Conservation (phyloP, 2,329 filamentous ascomycete species). For the Penicillium sp. region DNA sequence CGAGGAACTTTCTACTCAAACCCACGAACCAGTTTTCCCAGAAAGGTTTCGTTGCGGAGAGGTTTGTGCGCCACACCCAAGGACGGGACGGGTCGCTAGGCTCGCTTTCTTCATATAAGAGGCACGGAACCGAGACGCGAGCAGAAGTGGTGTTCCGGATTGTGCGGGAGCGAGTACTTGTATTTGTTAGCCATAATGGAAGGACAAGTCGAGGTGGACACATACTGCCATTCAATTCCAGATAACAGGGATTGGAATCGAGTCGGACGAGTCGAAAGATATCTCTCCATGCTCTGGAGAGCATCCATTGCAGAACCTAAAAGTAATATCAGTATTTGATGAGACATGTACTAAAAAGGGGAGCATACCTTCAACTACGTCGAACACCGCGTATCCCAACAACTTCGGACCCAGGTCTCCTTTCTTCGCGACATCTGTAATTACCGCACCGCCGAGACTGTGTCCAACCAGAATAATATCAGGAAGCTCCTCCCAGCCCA, state of each 20-base stretch:
- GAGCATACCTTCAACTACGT: slow-evolving; percentile 75
- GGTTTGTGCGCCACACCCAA: slow-evolving; percentile 84
- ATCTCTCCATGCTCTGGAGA: slow-evolving; percentile 88
- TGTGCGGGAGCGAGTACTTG: slow-evolving; percentile 73
- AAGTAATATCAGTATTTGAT: neutral
- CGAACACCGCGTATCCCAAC: slow-evolving; percentile 83
- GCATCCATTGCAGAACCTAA: slow-evolving; percentile 86
- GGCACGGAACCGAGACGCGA: slow-evolving; percentile 77
- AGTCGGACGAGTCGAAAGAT: slow-evolving; percentile 75
- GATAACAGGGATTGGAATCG: slow-evolving; percentile 74
- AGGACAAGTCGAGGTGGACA: slow-evolving; percentile 2
- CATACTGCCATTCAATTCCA: slow-evolving; percentile 85
- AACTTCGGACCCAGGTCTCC: slow-evolving; percentile 65
- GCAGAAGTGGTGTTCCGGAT: slow-evolving; percentile 82
- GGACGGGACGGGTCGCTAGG: slow-evolving; percentile 45
- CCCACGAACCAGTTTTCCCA: slow-evolving; percentile 95
- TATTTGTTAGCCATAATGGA: slow-evolving; percentile 1
- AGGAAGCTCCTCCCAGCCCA: slow-evolving; percentile 73
- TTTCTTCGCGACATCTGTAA: slow-evolving; percentile 74
- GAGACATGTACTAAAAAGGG: neutral
- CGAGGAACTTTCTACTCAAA: slow-evolving; percentile 82
- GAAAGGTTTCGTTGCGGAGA: slow-evolving; percentile 79
- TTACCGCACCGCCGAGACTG: slow-evolving; percentile 86
- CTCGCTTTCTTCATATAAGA: slow-evolving; percentile 56
- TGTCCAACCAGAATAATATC: slow-evolving; percentile 82